phyloP scores from a whole-genome alignment of 371 early-diverging fungal species.

The Apophysomyces elegans region DNA sequence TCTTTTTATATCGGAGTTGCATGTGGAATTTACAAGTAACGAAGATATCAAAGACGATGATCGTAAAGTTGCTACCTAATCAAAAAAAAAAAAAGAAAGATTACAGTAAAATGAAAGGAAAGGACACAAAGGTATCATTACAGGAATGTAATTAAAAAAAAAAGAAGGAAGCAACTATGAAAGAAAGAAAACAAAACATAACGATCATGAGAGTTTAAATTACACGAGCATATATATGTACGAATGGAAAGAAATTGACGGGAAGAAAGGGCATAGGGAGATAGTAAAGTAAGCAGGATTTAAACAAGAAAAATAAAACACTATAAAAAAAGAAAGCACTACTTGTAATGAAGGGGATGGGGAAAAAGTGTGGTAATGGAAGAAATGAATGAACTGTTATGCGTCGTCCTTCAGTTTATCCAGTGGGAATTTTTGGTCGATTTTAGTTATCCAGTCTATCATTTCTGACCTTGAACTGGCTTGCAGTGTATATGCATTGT shows the following conservation, averaged over 20 bases:
- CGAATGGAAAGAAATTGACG: background rate
- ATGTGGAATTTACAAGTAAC: conserved; percentile 5
- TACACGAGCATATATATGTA: conserved; percentile 10
- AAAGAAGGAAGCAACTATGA: background rate
- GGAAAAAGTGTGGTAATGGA: background rate
- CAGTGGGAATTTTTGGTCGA: conserved; percentile 65
- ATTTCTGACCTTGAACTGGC: conserved; percentile 72
- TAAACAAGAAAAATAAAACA: conserved; percentile 9
- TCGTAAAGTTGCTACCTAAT: background rate
- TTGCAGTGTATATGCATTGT: conserved; percentile 78
- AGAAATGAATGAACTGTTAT: background rate
- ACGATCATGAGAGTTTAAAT: background rate
- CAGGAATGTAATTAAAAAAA: conserved; percentile 1
- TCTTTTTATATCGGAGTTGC: background rate
- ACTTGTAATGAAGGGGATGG: conserved; percentile 14
- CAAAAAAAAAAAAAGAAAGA: background rate
- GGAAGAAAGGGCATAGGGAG: conserved; percentile 9
- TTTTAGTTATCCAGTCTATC: conserved; percentile 76
- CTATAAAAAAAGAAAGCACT: conserved; percentile 12
- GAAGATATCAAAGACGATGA: background rate
- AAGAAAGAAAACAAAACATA: background rate
- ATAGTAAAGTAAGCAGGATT: conserved; percentile 11
- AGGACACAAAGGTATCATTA: conserved; percentile 8
- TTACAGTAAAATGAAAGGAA: conserved; percentile 3
- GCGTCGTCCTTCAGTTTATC: conserved; percentile 30